These are phyloP conservation scores for Leishmania lainsoni DNA, from an alignment of 208 protist species.

Conservation along the genomic window DNA sequence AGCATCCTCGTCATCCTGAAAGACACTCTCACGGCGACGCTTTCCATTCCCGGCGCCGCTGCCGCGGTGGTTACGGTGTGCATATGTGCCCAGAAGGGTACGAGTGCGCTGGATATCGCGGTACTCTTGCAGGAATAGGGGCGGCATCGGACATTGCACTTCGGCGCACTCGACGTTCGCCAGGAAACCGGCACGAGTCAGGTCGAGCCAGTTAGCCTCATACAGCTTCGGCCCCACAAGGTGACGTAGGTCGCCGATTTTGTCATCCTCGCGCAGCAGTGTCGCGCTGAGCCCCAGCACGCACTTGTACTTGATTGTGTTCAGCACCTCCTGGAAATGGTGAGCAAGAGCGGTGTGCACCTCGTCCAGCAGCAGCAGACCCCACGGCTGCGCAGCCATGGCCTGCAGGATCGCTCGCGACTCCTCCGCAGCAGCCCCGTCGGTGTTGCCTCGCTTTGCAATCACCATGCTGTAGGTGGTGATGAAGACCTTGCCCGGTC, in stretches of 20 bases:
- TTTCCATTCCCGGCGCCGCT: not conserved
- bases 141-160: slow-evolving; percentile 97
- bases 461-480: slow-evolving; percentile 99
- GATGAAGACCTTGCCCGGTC: slow-evolving; percentile 93
- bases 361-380: slow-evolving; percentile 99
- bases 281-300: slow-evolving; percentile 99
- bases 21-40: slow-evolving; percentile 6
- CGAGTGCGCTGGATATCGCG: slow-evolving; percentile 27
- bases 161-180: slow-evolving; percentile 98
- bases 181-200: slow-evolving; percentile 95
- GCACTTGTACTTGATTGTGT: slow-evolving; percentile 94
- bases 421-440: slow-evolving; percentile 51
- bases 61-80: not conserved
- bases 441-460: slow-evolving; percentile 55
- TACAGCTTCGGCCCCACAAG: slow-evolving; percentile 99
- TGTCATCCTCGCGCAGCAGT: slow-evolving; percentile 97
- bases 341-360: slow-evolving; percentile 98
- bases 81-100: slow-evolving; percentile 12
- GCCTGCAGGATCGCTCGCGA: slow-evolving; percentile 73
- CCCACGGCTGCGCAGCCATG: slow-evolving; percentile 92
- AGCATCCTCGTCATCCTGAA: not conserved
- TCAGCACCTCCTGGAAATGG: slow-evolving; percentile 96
- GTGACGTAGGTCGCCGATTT: slow-evolving; percentile 97
- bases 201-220: slow-evolving; percentile 99
- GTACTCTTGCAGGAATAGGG: slow-evolving; percentile 69